Base-by-base conservation (phyloP, 2,329 filamentous ascomycete species). In the Eutypella sp. region DNA sequence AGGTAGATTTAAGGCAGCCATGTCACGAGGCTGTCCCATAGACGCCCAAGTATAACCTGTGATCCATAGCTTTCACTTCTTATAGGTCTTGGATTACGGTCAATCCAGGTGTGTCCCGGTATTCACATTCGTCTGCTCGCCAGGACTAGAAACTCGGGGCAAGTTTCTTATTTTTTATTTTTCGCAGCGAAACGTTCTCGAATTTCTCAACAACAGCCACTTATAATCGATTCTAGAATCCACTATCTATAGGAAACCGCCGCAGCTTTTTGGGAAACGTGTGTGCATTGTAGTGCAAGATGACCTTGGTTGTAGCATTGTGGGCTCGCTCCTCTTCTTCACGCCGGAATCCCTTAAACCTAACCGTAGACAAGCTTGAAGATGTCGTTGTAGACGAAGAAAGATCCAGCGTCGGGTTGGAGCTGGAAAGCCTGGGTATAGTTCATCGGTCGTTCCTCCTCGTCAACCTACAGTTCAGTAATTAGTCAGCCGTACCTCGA, bases 361-460 rank as follows among this genome's bases (percentile, higher is more conserved):
- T 72, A 80, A 64, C 70, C 75, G 70, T 87, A 92, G 57, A 96
- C 80, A 51, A 97, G 81, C 72, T 88, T 88, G 83, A 97, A 97
- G 67, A 97, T 73, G 68, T 97, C 92, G 76, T 97, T 96, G 74
- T 84, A 85, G 65, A 97, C 87, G 67, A 81, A 96, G 75, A 86
- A 96, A 70, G 77, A 82, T 58, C 82, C 85, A 42, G 61, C 56
- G 45, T 89, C 85, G 50, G 82, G 84, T 55, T 82, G 69, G 52
- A 97, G 84, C 69, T 95, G 87, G 80, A 97, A 97, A 46, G 80
- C 73, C 73, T 97, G 91, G 46, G 84, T 84, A 73, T 91, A 99
- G 78, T 81, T 90, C 85, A 96, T 93, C 38, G 89, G 88, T 61
- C 82, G 82, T 67, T 87, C 76, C 70, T 90, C 83, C 57, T 91